These are phyloP conservation scores for Coriolopsis trogii DNA, from an alignment of 1,284 basidiomycete genomes.

Conservation along the genomic window DNA sequence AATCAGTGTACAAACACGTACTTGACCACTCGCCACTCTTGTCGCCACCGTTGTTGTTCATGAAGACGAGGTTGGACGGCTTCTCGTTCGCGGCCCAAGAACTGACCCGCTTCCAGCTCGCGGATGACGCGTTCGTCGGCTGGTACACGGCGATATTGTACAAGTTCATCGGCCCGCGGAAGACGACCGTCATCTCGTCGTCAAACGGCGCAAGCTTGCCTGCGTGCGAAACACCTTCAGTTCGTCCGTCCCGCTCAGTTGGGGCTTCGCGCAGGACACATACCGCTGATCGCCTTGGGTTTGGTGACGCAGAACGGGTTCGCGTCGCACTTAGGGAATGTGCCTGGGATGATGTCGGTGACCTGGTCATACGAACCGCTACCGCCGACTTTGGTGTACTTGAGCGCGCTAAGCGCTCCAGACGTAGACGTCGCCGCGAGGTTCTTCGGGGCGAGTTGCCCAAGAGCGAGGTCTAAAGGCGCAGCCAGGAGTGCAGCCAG, in stretches of 20 bases:
- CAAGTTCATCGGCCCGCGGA: slow-evolving; percentile 35
- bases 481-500: slow-evolving; percentile 5
- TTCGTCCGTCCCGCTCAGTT: not conserved
- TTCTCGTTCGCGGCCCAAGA: slow-evolving; percentile 26
- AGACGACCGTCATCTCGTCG: slow-evolving; percentile 34
- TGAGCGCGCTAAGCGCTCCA: slow-evolving; percentile 32
- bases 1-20: slow-evolving; percentile 13
- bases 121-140: slow-evolving; percentile 26
- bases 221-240: not conserved
- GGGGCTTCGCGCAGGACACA: slow-evolving; percentile 7
- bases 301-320: slow-evolving; percentile 30
- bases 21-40: slow-evolving; percentile 34
- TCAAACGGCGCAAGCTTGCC: slow-evolving; percentile 37
- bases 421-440: slow-evolving; percentile 25
- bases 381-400: slow-evolving; percentile 36
- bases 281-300: slow-evolving; percentile 29
- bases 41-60: slow-evolving; percentile 36
- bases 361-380: slow-evolving; percentile 34
- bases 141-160: slow-evolving; percentile 37
- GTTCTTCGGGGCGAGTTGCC: slow-evolving; percentile 19
- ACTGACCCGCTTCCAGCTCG: slow-evolving; percentile 33
- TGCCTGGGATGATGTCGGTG: slow-evolving; percentile 32
- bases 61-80: slow-evolving; percentile 35
- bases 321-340: slow-evolving; percentile 30
- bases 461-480: not conserved